Evolutionary conservation across 1,284 basidiomycete genomes (phyloP).

Genomic region (Apiotrichum brassicae): DNA sequence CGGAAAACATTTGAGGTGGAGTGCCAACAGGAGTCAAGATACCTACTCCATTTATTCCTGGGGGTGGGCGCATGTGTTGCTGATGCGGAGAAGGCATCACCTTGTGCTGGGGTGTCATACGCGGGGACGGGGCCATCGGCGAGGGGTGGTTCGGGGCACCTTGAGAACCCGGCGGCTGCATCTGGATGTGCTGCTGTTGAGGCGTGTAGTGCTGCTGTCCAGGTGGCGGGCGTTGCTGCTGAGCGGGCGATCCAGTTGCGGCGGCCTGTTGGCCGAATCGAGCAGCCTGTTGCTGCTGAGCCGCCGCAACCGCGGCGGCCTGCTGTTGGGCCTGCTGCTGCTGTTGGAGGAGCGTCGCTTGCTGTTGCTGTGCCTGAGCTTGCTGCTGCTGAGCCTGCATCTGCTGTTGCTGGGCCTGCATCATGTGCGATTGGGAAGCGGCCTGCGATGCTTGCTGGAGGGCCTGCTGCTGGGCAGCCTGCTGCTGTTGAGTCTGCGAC

Average conservation of each 20-base stretch:
- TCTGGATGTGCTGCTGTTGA: conserved; percentile 15
- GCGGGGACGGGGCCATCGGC: conserved; percentile 28
- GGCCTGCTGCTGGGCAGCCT: conserved; percentile 8
- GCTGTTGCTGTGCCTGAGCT: conserved; percentile 20
- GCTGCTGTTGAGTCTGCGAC: conserved; percentile 14
- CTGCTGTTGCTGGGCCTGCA: conserved; percentile 22
- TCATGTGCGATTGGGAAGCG: not conserved
- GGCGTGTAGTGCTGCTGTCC: conserved; percentile 24
- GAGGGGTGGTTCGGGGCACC: conserved; percentile 24
- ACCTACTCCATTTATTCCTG: conserved; percentile 20
- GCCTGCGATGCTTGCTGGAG: conserved; percentile 16
- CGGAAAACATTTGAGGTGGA: conserved; percentile 30
- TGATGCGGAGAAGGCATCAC: conserved; percentile 35
- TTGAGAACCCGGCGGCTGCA: conserved; percentile 21
- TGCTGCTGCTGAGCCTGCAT: conserved; percentile 14
- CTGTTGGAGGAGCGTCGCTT: not conserved
- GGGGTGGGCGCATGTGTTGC: conserved; percentile 32
- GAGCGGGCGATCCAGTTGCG: conserved; percentile 24
- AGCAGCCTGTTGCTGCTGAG: conserved; percentile 17
- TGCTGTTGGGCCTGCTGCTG: conserved; percentile 15
- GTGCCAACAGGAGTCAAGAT: conserved; percentile 11
- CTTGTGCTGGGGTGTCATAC: conserved; percentile 23
- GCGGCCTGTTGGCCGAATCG: conserved; percentile 12
- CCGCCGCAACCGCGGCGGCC: conserved; percentile 10
- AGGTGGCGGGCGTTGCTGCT: conserved; percentile 22